phyloP scores from a whole-genome alignment of 164 flowering plant species.

The Piper longum region DNA sequence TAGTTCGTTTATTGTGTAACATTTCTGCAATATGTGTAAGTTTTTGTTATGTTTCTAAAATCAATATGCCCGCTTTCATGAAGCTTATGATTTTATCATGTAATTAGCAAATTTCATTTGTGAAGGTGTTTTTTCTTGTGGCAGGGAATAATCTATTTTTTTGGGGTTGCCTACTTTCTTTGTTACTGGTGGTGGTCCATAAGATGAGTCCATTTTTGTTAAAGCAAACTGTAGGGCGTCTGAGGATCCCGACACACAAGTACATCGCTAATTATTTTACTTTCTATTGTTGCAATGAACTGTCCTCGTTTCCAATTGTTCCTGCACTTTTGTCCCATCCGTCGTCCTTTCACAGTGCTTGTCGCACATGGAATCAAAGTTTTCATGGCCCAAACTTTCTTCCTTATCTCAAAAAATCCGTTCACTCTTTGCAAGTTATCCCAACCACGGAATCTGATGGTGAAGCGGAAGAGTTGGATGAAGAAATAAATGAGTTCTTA shows the following conservation, averaged over 20 bases:
- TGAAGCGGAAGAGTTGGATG: constrained; percentile 17
- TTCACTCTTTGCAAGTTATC: constrained; percentile 19
- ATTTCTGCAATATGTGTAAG: too few species aligned
- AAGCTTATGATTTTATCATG: too few species aligned
- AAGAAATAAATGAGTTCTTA: constrained; percentile 57
- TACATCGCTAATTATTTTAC: neutral
- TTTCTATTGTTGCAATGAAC: constrained; percentile 6
- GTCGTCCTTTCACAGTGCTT: neutral
- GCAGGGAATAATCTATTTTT: too few species aligned
- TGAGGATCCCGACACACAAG: constrained; percentile 19
- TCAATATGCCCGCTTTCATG: too few species aligned
- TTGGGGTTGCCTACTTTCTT: too few species aligned
- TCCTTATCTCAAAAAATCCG: constrained; percentile 6
- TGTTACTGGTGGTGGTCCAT: neutral
- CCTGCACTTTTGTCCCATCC: constrained; percentile 5
- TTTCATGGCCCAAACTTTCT: constrained; percentile 2
- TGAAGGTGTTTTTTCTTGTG: too few species aligned
- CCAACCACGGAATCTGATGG: neutral
- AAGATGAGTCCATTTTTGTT: constrained; percentile 20
- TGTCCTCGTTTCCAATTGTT: constrained; percentile 6
- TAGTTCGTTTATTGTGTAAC: too few species aligned
- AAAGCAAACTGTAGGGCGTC: constrained; percentile 8
- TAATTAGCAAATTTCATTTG: too few species aligned
- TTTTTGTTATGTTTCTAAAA: too few species aligned
- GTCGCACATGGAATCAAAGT: neutral